A percentile compares a stretch with the other conserved stretches of the same genome.
Evolutionary conservation across 768 basidiomycete species (phyloP).

Genomic region (Trametes cubensis): DNA sequence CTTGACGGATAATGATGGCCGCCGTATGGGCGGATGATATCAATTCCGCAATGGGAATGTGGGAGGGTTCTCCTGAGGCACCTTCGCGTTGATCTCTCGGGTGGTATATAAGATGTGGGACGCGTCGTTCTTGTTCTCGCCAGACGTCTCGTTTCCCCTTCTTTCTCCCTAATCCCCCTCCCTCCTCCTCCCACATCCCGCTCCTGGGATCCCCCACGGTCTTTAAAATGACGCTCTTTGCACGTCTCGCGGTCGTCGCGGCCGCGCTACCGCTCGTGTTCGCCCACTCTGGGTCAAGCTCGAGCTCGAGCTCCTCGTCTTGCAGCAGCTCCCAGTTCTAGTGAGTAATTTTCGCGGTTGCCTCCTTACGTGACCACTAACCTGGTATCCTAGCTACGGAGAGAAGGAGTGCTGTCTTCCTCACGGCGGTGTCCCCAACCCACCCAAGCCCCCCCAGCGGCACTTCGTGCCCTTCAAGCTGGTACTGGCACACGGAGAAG

Average conservation of each 20-base stretch:
- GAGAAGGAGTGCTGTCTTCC: conserved; percentile 48
- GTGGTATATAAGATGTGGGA: conserved; percentile 16
- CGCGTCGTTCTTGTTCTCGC: conserved; percentile 14
- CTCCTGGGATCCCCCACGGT: conserved; percentile 35
- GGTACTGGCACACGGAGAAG: conserved; percentile 51
- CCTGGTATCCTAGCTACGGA: conserved; percentile 31
- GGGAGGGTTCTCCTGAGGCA: conserved; percentile 1
- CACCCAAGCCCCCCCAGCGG: conserved; percentile 50
- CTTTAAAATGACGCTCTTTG: conserved; percentile 41
- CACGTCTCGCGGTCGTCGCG: conserved; percentile 39
- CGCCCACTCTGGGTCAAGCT: conserved; percentile 27
- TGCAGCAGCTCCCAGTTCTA: conserved; percentile 35
- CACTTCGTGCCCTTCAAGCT: conserved; percentile 48
- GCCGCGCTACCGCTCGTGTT: conserved; percentile 38
- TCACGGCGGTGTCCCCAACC: conserved; percentile 42
- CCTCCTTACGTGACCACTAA: background rate
- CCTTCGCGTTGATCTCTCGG: conserved; percentile 6
- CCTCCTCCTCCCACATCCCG: conserved; percentile 31
- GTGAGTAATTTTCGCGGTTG: conserved; percentile 8
- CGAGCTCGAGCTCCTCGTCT: conserved; percentile 18
- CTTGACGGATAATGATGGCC: conserved; percentile 24
- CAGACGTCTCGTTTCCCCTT: conserved; percentile 24
- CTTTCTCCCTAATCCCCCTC: conserved; percentile 30
- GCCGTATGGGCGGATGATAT: conserved; percentile 21
- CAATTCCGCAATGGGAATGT: conserved; percentile 14